Conservation (phyloP, 495 filamentous ascomycete genomes). For the Lentithecium fluviatile region DNA sequence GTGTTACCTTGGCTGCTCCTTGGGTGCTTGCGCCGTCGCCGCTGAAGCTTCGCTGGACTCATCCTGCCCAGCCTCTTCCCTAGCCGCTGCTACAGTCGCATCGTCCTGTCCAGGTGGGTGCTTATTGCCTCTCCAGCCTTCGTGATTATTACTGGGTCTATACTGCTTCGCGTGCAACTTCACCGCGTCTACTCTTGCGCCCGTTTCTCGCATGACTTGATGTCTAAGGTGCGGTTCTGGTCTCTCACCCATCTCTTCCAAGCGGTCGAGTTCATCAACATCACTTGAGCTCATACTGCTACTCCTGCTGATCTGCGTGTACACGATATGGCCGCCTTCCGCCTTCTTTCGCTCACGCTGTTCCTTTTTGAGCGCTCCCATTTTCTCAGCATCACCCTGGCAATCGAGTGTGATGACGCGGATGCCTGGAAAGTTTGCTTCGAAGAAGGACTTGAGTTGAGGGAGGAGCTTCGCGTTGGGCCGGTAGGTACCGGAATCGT, state of each 20-base stretch:
- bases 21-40: no score
- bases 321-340: conserved; percentile 60
- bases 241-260: conserved; percentile 39
- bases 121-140: conserved; percentile 25
- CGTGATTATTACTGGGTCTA: conserved; percentile 19
- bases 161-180: conserved; percentile 29
- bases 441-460: conserved; percentile 64
- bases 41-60: not conserved
- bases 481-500: conserved; percentile 90
- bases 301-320: conserved; percentile 62
- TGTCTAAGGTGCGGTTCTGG: conserved; percentile 18
- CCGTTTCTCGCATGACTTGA: conserved; percentile 23
- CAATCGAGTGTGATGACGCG: conserved; percentile 69
- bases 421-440: conserved; percentile 69
- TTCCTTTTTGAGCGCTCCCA: conserved; percentile 60
- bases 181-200: conserved; percentile 16
- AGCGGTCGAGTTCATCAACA: conserved; percentile 66
- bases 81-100: not conserved
- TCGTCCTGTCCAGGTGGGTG: conserved; percentile 21
- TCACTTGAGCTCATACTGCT: conserved; percentile 66
- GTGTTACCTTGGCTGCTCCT: no score
- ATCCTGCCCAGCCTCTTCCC: conserved; percentile 10
- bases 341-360: conserved; percentile 63
- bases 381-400: conserved; percentile 60
- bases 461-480: conserved; percentile 75